Conservation (phyloP, 2,329 filamentous ascomycete species). For the Colletotrichum sidae region DNA sequence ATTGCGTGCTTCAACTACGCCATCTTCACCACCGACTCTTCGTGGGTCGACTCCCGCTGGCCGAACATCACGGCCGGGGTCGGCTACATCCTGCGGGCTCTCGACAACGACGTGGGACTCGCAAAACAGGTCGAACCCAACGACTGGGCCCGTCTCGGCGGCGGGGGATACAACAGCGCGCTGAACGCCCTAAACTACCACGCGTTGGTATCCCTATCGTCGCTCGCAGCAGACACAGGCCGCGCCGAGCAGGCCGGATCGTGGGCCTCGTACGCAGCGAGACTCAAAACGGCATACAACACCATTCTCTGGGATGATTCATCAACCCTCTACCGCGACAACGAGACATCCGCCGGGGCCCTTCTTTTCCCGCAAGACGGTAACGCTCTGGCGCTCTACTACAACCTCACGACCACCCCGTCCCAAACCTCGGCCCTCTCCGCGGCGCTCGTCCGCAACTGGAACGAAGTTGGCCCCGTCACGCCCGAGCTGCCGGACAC, state of each 20-base stretch:
- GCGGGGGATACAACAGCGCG: constrained; percentile 46
- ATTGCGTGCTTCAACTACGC: constrained; percentile 64
- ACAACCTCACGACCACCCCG: constrained; percentile 38
- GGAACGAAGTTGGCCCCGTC: constrained; percentile 45
- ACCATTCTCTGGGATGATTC: constrained; percentile 56
- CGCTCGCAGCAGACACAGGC: constrained; percentile 36
- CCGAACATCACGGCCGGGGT: constrained; percentile 51
- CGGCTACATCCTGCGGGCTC: constrained; percentile 31
- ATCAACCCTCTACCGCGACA: constrained; percentile 60
- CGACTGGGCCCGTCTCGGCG: constrained; percentile 46
- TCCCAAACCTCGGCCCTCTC: constrained; percentile 39
- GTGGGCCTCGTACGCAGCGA: constrained; percentile 29
- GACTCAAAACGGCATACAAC: constrained; percentile 52
- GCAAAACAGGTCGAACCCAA: constrained; percentile 40
- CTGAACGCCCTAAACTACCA: constrained; percentile 48
- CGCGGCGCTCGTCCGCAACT: constrained; percentile 39
- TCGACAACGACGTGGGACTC: constrained; percentile 36
- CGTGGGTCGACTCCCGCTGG: constrained; percentile 57
- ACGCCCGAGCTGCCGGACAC: constrained; percentile 48
- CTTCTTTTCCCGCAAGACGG: constrained; percentile 61
- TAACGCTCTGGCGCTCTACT: constrained; percentile 58
- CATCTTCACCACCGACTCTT: constrained; percentile 57
- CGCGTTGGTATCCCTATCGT: constrained; percentile 41
- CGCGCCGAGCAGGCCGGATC: constrained; percentile 20
- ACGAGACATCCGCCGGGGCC: constrained; percentile 52